A percentile compares a stretch with the other conserved stretches of the same genome.
phyloP scores from a whole-genome alignment of 179 eudicot genomes.

The Vitellaria paradoxa region DNA sequence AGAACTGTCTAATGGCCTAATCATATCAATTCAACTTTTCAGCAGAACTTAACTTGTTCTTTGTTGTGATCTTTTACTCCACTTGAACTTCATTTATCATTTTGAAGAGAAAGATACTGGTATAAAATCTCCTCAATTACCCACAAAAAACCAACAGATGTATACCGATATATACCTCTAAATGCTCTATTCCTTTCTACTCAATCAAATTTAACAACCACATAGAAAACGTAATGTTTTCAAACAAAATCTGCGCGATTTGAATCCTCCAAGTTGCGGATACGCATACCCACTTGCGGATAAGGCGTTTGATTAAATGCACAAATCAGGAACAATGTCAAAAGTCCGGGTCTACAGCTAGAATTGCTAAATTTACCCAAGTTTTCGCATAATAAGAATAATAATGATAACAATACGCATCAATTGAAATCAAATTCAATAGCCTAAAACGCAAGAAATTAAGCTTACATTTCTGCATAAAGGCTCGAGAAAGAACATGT shows the following conservation, averaged over 20 bases:
- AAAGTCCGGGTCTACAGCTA: background rate
- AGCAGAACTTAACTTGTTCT: background rate
- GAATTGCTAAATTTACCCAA: background rate
- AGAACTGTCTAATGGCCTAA: background rate
- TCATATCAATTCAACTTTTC: background rate
- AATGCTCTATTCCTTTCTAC: background rate
- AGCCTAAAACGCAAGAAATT: background rate
- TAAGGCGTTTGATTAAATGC: no score
- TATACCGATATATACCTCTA: background rate
- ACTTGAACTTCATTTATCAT: background rate
- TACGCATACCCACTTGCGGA: no score
- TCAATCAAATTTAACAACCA: background rate
- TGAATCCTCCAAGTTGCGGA: background rate
- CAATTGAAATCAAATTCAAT: background rate
- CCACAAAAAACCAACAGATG: background rate
- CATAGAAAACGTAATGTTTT: background rate
- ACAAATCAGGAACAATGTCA: background rate
- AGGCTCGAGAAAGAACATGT: slow-evolving; percentile 16
- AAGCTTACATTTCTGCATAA: slow-evolving; percentile 41
- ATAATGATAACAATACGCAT: background rate
- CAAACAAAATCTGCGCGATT: slow-evolving; percentile 2
- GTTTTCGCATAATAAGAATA: background rate
- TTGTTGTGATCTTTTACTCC: background rate
- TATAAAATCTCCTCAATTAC: background rate
- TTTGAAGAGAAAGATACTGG: background rate